Evolutionary conservation across 345 rosid genomes (phyloP), one percentile per base, ranked within the genome.

Genomic region (Raphanus raphanistrum): DNA sequence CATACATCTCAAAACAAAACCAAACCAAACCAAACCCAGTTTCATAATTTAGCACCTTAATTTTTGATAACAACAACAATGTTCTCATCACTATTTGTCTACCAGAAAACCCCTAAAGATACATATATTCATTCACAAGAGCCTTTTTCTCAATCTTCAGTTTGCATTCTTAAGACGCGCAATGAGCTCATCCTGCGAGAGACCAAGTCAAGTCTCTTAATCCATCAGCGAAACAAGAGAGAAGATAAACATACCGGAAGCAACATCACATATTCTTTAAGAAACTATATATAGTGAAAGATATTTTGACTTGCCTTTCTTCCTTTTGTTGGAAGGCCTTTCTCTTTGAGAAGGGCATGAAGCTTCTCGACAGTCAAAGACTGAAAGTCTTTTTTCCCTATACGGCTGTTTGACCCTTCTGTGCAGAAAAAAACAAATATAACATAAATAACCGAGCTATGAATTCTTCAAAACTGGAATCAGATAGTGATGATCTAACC

Each of bases 301-400:
- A 43, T 26, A 13, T 8, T 43, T 13, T 3, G 52, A 79, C 93
- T 76, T 82, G 79, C 97, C 94, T 94, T 94, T 84, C 87, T 94
- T 72, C 97, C 97, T 81, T 76, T 92, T 25, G 80, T 60, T 69
- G 97, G 85, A 82, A 94, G 92, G 63, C 95, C 90, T 62, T 76
- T 83, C 78, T 88, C 97, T 80, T 86, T 94, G 57, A 94, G 89
- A 70, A 90, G 91, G 9, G 86, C 90, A 4, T 97, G 96, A 1
- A 94, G 98, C 82, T 85, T 87, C 82, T 94, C 98, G 4, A 92
- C 97, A 0, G 93, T 94, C 78, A 89, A 84, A 79, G 88, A 85
- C 74, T 87, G 90, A 62, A 83, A 81, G 54, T 90, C 93, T 83
- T 68, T 89, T 41, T 90, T 94, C 28, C 81, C 76, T 57, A 85